Percentiles rank a stretch among this genome's conserved stretches.
Conservation (phyloP, 2,329 filamentous ascomycete species). For the Verticillium nubilum region DNA sequence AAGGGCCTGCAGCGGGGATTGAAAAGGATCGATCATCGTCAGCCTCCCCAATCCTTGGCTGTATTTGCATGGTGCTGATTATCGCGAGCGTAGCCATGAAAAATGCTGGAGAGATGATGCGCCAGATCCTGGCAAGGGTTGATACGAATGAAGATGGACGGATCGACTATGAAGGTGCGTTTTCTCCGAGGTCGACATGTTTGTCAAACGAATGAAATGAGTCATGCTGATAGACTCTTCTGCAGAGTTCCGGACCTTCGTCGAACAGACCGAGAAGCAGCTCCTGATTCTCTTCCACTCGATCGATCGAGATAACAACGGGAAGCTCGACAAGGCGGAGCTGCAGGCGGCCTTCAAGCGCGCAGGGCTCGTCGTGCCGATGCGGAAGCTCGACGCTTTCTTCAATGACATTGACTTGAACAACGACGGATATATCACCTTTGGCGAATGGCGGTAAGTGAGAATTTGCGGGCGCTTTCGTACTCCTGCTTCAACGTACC, state of each 20-base stretch:
- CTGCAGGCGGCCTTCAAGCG: conserved; percentile 71
- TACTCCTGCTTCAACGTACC: conserved; percentile 2
- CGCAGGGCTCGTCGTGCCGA: conserved; percentile 74
- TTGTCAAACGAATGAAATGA: conserved; percentile 3
- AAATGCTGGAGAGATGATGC: conserved; percentile 83
- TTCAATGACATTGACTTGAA: conserved; percentile 88
- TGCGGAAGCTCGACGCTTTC: conserved; percentile 73
- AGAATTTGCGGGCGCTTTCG: conserved; percentile 7
- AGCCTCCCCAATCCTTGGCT: conserved; percentile 17
- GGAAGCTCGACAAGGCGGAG: conserved; percentile 82
- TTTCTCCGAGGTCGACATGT: conserved; percentile 6
- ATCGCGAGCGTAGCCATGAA: conserved; percentile 55
- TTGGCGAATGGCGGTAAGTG: conserved; percentile 92
- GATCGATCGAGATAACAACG: conserved; percentile 83
- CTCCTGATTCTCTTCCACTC: conserved; percentile 75
- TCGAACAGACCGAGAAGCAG: conserved; percentile 80
- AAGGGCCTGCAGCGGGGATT: conserved; percentile 80
- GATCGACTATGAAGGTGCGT: conserved; percentile 83
- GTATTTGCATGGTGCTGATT: background rate
- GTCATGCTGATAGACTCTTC: conserved; percentile 7
- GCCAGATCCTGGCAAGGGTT: conserved; percentile 73
- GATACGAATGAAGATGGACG: conserved; percentile 83
- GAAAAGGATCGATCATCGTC: conserved; percentile 86
- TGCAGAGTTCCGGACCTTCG: conserved; percentile 83
- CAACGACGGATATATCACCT: conserved; percentile 80